Conservation (phyloP, 2,329 filamentous ascomycete species). For the Fonsecaea erecta region DNA sequence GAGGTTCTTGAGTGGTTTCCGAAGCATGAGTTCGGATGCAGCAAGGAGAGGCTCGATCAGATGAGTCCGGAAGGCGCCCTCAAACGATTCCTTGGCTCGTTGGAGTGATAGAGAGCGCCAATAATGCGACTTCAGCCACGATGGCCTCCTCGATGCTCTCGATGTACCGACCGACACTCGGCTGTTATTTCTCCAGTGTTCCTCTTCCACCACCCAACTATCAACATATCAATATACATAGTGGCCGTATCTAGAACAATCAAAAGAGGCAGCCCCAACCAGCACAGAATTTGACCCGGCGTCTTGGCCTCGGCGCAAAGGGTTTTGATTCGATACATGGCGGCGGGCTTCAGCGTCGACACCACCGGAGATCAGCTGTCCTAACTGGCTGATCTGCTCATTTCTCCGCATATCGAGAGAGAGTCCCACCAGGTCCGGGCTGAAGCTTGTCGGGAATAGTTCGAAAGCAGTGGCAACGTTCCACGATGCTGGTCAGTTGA, state of each 20-base stretch:
- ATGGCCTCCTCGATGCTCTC: background rate
- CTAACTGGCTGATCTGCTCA: background rate
- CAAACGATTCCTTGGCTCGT: constrained; percentile 21
- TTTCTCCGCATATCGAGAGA: background rate
- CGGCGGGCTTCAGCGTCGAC: constrained; percentile 12
- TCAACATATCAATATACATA: no score
- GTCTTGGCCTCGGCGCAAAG: constrained; percentile 9
- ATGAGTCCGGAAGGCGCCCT: constrained; percentile 28
- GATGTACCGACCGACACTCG: background rate
- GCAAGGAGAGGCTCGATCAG: constrained; percentile 20
- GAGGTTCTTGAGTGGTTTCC: constrained; percentile 30
- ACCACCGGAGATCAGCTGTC: background rate
- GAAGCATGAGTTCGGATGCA: constrained; percentile 28
- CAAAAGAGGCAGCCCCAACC: constrained; percentile 12
- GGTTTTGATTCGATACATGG: constrained; percentile 9
- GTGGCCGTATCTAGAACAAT: background rate
- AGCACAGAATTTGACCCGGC: background rate
- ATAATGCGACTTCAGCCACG: background rate
- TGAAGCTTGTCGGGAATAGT: background rate
- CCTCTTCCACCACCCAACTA: background rate
- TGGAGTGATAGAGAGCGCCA: constrained; percentile 5
- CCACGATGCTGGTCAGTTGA: background rate
- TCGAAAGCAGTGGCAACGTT: background rate
- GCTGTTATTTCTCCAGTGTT: background rate
- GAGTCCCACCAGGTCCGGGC: background rate